Base-by-base conservation (phyloP, 345 rosid genomes). In the Noccaea bulbosa region DNA sequence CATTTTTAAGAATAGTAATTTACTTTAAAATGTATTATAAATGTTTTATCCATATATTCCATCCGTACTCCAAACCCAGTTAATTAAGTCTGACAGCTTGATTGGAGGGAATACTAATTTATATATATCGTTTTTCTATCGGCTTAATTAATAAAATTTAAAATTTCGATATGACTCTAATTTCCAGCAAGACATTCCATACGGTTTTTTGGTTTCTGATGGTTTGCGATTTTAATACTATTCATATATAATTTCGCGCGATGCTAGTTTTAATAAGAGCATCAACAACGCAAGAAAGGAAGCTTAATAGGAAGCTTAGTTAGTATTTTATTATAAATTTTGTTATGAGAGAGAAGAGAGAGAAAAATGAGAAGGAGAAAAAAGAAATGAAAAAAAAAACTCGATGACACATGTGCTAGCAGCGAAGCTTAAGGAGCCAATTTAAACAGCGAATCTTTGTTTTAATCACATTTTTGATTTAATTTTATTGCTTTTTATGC, bases 161-260 rank as follows among this genome's bases (percentile, higher is more conserved):
- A 43, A 48, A 14, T 24, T 67, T 67, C 62, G 62, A 59, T 60
- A 59, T 60, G 49, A 34, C 72, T 51, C 77, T 59, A 74, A 7
- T 59, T 66, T 67, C 73, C 73, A 51, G 63, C 73, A 74, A 67
- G 78, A 74, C 78, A 74, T 74, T 74, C 78, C 73, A 74, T 74
- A 44, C 50, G 73, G 17, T 59, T 51, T 60, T 67, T 74, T 66
- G 72, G 67, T 67, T 74, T 44, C 9, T 66, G 40, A 60, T 67
- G 50, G 56, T 50, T 67, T 59, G 11, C 33, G 20, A 44, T 22
- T 67, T 34, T 59, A 43, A 59, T 46, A 27, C 30, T 27, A 58
- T 5, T 32, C 14, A 35, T 27, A 67, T 22, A 35, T 40, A 74
- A 7, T 67, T 35, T 59, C 30, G n/a, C n/a, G n/a, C n/a, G 57